Evolutionary conservation across 139 green algal genomes (phyloP), one percentile per base, ranked within the genome.

Genomic region (Asterochloris sp.): DNA sequence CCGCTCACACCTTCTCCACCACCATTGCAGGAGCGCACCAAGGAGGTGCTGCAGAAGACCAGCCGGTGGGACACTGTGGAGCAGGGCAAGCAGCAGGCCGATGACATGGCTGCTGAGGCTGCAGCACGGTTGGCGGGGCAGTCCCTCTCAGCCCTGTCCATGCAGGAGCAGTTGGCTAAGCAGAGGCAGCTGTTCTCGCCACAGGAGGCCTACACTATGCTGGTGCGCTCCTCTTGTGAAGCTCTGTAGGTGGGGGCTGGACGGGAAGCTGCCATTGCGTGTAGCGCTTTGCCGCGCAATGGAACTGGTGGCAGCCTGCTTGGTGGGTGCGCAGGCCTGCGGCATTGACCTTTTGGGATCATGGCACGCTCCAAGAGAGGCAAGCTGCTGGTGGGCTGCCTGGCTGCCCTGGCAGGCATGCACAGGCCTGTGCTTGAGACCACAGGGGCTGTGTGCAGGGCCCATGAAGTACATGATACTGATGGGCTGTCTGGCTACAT

Each of bases 121-220:
- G 26, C 27, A 62, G 54, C 8, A 1, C 73, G 47, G 28, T 67
- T n/a, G n/a, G 61, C 26, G 24, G 77, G 77, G 12, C n/a, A 54
- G 38, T 54, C 77, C 47, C 29, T 21, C 10, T 29, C 47, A 16
- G 77, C 12, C 26, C 28, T 81, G 62, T 81, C 77, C 77, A 81
- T 81, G 77, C 26, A 81, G n/a, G 77, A 81, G 66, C 77, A 73
- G 62, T 62, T 81, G 13, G 77, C 82, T 23, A 66, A 82, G 82
- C 69, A 83, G 54, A 24, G 69, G 11, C 79, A 83, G 67, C 76
- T 83, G 66, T 83, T 83, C 73, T 54, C 66, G 29, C 79, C 79
- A 77, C 79, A 69, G 79, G 76, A 86, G 73, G 85, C 86, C 54
- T 87, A 78, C 73, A 84, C 74, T 47, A 78, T 89, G 82, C 73